Evolutionary conservation across 2,329 filamentous ascomycete genomes (phyloP).

Genomic region (Huntiella omanensis): DNA sequence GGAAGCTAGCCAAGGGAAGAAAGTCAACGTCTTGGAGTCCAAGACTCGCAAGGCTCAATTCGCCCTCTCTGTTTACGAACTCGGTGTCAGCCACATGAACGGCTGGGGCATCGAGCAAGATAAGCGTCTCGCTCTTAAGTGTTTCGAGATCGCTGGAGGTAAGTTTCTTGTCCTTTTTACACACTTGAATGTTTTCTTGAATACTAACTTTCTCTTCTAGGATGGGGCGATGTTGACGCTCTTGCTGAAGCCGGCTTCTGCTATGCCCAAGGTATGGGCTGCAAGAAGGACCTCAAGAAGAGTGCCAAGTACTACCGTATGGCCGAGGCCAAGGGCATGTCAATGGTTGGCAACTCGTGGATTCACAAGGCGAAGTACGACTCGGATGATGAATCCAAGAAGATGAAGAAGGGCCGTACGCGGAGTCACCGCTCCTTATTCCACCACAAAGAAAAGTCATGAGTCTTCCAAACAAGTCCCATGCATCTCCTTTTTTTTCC

Average conservation of each 20-base stretch:
- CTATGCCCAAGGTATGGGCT: conserved; percentile 82
- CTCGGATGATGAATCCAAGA: conserved; percentile 43
- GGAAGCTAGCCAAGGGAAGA: conserved; percentile 40
- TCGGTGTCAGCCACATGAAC: conserved; percentile 93
- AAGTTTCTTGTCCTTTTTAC: conserved; percentile 20
- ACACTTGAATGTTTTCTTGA: not conserved
- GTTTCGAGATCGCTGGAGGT: conserved; percentile 90
- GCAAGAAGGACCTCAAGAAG: conserved; percentile 91
- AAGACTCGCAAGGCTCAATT: conserved; percentile 85
- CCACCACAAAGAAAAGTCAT: conserved; percentile 24
- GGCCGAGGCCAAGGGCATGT: conserved; percentile 85
- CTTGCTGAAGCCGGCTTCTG: conserved; percentile 90
- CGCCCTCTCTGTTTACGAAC: conserved; percentile 84
- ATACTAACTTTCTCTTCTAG: conserved; percentile 21
- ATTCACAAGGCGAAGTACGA: conserved; percentile 94
- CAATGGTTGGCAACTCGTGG: conserved; percentile 97
- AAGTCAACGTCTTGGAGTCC: conserved; percentile 46
- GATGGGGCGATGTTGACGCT: conserved; percentile 89
- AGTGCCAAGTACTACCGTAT: conserved; percentile 77
- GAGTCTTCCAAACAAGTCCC: conserved; percentile 1
- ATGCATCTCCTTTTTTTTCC: conserved; percentile 1
- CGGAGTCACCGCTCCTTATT: conserved; percentile 52
- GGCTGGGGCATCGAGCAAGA: conserved; percentile 96
- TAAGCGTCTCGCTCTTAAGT: conserved; percentile 67
- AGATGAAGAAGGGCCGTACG: conserved; percentile 50